Base-by-base conservation (phyloP, 352 stramenopile genomes). In the Phytophthora foliorum region DNA sequence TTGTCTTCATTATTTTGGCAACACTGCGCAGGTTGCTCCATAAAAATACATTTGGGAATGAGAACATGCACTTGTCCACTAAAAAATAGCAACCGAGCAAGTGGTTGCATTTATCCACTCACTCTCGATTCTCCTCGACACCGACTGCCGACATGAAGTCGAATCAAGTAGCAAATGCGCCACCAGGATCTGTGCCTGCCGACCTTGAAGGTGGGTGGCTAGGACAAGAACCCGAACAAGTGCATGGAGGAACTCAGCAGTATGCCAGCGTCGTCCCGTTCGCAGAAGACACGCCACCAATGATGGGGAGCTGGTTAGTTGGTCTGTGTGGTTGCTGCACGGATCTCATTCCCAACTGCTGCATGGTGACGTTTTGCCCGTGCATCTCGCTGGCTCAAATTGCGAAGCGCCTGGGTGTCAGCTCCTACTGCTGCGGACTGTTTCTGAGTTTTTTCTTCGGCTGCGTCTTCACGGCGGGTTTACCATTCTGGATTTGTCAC, bases 321-420 rank as follows among this genome's bases (percentile, higher is more conserved):
- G 57, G 63, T 19, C 24, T 76, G 5, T 65, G 63, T 24, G 63
- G 63, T 17, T 76, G 63, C 46, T 83, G 69, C 50, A 75, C 66
- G 27, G 45, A 72, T 14, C 17, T 81, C 48, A 70, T 80, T 34
- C 75, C 75, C 5, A 83, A 81, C 44, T 81, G 69, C 41, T 76
- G 55, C 51, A 83, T 83, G 75, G 44, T 59, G 49, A 67, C 57
- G 45, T 72, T 77, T 24, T 83, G 75, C 17, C 75, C 75, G 17
- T 83, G 75, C 24, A 67, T 82, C 29, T 73, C 71, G 32, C 25
- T 80, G 39, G 71, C 71, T 6, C 75, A 82, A 65, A 78, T 77
- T 22, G 63, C 69, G 10, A 68, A 69, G 34, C 71, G 75, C 16
- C 39, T 81, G 24, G 74, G 70, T 19, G 57, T 70, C 9, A 69